These are phyloP conservation scores for Beauveria varroae DNA, from an alignment of 2,329 filamentous ascomycete species.

Conservation along the genomic window DNA sequence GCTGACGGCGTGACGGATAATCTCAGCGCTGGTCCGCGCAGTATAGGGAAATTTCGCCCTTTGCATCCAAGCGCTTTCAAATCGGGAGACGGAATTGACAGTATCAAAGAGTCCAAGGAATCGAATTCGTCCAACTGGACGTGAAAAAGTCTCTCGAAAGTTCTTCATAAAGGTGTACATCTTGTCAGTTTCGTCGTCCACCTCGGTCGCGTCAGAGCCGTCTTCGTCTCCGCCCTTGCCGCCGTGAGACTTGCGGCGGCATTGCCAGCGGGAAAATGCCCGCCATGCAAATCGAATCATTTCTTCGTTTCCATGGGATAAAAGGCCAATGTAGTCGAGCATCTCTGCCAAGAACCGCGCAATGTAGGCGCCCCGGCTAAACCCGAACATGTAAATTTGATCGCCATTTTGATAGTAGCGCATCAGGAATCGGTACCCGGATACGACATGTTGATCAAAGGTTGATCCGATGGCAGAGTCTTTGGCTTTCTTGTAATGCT, in stretches of 20 bases:
- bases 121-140: slow-evolving; percentile 64
- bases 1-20: slow-evolving; percentile 62
- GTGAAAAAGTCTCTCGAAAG: slow-evolving; percentile 73
- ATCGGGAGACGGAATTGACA: slow-evolving; percentile 71
- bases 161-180: slow-evolving; percentile 70
- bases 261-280: slow-evolving; percentile 67
- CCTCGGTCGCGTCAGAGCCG: slow-evolving; percentile 29
- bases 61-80: slow-evolving; percentile 72
- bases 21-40: slow-evolving; percentile 46
- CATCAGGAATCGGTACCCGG: slow-evolving; percentile 74
- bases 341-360: slow-evolving; percentile 74
- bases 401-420: slow-evolving; percentile 59
- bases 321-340: slow-evolving; percentile 73
- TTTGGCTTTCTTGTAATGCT: slow-evolving; percentile 65
- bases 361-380: slow-evolving; percentile 65
- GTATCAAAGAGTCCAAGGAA: slow-evolving; percentile 79
- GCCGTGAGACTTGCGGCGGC: slow-evolving; percentile 60
- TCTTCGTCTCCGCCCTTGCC: slow-evolving; percentile 40
- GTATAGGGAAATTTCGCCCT: slow-evolving; percentile 69
- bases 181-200: slow-evolving; percentile 27
- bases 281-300: slow-evolving; percentile 82
- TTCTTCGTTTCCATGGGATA: slow-evolving; percentile 78
- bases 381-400: slow-evolving; percentile 67
- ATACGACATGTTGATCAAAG: slow-evolving; percentile 77
- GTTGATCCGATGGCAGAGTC: slow-evolving; percentile 74